Evolutionary conservation across 2,329 filamentous ascomycete genomes (phyloP), one percentile per base, ranked within the genome.

Genomic region (Tolypocladium paradoxum): DNA sequence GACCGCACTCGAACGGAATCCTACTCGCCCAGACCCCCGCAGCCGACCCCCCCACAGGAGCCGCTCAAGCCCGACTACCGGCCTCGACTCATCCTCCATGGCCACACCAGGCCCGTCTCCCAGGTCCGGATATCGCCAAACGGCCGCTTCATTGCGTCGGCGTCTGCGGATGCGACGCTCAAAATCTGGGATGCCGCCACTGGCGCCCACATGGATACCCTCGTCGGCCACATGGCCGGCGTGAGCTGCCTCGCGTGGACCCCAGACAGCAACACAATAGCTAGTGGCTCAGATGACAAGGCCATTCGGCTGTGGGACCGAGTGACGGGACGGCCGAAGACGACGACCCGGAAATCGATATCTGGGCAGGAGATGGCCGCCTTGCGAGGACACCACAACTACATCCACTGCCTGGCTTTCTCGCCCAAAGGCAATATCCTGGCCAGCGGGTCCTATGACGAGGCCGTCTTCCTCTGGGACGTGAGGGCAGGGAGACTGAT

Each of bases 341-440:
- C 70, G 34, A 75, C 69, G n/a, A 72, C 73, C 20, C 66, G 70
- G 24, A 70, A 67, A 53, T 63, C 65, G 3, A 56, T 56, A 27
- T 63, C 63, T 2, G 67, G 64, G 0, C 64, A 72, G 63, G 75
- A 76, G 31, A 73, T 75, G 60, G 73, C 74, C 2, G 79, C 82
- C 6, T 75, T 97, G 59, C 77, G 87, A 27, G 92, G 93, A 2
- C 93, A 99, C 64, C 90, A 96, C 69, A 97, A 95, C 70, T 97
- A 97, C 69, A 85, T 99, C 34, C 96, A 95, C 70, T 90, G 87
- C 50, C 76, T 99, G 35, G 90, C 91, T 6, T 97, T 97, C 69
- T 92, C 89, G n/a, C 93, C 93, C 2, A 97, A 96, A 68, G 93
- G 93, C 27, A 99, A 99, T 65, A 96, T 97, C 65, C 80, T 99